Evolutionary conservation across 192 early-diverging fungal species (phyloP), one percentile per base, ranked within the genome.

Genomic region (Umbelopsis sp.): DNA sequence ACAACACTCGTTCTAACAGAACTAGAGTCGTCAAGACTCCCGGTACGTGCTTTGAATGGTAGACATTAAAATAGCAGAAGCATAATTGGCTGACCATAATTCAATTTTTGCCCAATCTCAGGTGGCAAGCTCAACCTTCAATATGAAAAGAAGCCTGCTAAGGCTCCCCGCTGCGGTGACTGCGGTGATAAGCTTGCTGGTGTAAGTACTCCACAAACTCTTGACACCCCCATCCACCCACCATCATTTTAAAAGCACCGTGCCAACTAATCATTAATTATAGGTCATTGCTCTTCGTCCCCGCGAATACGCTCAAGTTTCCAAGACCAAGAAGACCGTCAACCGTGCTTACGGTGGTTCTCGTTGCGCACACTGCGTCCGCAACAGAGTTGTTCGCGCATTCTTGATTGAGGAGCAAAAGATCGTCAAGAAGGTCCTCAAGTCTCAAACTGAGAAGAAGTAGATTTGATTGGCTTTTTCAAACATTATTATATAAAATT

Each of bases 361-460:
- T 77, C 94, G 96, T 72, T 99, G 96, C 86, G 88, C 85, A 75
- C 81, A 82, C 80, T 98, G 97, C 74, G 80, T 80, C 65, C 78
- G 76, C 71, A 80, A 84, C 84, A 87, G 97, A 77, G 97, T 98
- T 84, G 92, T 98, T 68, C 95, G 97, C 74, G 94, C 97, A 73
- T 98, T 98, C 91, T 89, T 98, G 81, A 94, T 98, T 75, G 97
- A 98, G 88, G 97, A 98, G 89, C 97, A 98, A 90, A 98, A 98
- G 94, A 97, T 98, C 77, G 96, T 98, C 85, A 98, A 98, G 94
- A 94, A 92, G 86, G 94, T 98, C 72, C 89, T 97, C 82, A 98
- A 97, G 92, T 71, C 89, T 52, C 84, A 85, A 69, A 76, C 71
- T 68, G 80, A 86, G 78, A 66, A 61, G 55, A 61, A 61, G 55